Percentiles rank a stretch among this genome's conserved stretches.
phyloP scores from a whole-genome alignment of 2,329 filamentous ascomycete genomes.

The Scorias spongiosa region DNA sequence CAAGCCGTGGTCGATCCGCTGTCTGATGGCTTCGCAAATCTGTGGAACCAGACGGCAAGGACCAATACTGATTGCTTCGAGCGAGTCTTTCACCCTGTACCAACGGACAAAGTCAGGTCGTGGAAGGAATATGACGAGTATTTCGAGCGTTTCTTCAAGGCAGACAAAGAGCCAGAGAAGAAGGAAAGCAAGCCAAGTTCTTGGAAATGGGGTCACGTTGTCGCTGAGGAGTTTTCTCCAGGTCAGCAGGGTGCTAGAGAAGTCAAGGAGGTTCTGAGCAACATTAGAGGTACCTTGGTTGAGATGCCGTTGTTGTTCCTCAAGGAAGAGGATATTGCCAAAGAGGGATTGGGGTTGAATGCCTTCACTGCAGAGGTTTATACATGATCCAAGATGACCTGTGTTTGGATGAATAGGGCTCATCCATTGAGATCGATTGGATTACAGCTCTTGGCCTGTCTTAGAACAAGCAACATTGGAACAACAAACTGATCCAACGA shows the following conservation, averaged over 20 bases:
- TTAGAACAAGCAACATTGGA: too few relatives aligned
- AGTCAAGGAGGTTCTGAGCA: conserved; percentile 54
- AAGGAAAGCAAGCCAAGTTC: conserved; percentile 34
- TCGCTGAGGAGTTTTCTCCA: conserved; percentile 35
- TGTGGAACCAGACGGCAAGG: conserved; percentile 60
- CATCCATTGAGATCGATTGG: not conserved
- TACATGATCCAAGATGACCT: conserved; percentile 17
- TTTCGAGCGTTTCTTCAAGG: conserved; percentile 49
- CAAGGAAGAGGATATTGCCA: conserved; percentile 71
- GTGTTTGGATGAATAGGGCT: not conserved
- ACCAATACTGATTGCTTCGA: conserved; percentile 70
- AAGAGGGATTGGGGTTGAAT: conserved; percentile 53
- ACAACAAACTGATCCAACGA: too few relatives aligned
- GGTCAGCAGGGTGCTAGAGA: conserved; percentile 29
- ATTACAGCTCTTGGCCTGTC: too few relatives aligned
- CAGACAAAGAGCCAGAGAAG: conserved; percentile 26
- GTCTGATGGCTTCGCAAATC: conserved; percentile 47
- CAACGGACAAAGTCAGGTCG: conserved; percentile 49
- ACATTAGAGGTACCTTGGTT: conserved; percentile 47
- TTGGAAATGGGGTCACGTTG: conserved; percentile 77
- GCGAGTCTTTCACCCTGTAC: conserved; percentile 67
- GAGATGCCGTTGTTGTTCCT: conserved; percentile 89
- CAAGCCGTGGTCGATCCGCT: conserved; percentile 59
- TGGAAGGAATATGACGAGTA: conserved; percentile 63
- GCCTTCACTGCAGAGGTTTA: conserved; percentile 34